A percentile compares a stretch with the other conserved stretches of the same genome.
These are phyloP conservation scores for Theileria annulata DNA, from an alignment of 169 alveolate species.

Conservation along the genomic window DNA sequence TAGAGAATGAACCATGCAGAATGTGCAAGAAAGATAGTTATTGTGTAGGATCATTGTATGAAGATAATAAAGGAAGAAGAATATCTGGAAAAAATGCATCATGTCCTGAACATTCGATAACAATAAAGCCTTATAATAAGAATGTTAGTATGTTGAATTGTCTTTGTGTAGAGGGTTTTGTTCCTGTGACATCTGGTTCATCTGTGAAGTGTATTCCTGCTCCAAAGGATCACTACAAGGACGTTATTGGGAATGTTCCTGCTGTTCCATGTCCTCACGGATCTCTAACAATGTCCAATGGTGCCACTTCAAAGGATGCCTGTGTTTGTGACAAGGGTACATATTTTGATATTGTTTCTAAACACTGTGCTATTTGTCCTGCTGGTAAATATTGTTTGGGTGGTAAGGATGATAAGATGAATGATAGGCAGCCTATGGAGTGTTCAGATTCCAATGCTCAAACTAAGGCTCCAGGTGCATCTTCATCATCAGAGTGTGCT, in stretches of 20 bases:
- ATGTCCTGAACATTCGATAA: conserved; percentile 73
- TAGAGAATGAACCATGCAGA: conserved; percentile 60
- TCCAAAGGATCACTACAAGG: conserved; percentile 56
- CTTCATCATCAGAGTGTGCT: conserved; percentile 66
- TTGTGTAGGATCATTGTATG: conserved; percentile 79
- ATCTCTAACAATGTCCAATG: conserved; percentile 69
- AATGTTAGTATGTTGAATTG: conserved; percentile 67
- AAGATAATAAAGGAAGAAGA: conserved; percentile 26
- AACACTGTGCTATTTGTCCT: conserved; percentile 71
- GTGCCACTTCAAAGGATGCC: conserved; percentile 62
- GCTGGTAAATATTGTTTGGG: conserved; percentile 77
- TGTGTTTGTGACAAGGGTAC: conserved; percentile 71
- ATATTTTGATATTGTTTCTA: conserved; percentile 34
- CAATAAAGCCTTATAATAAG: conserved; percentile 67
- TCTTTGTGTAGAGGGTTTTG: conserved; percentile 70
- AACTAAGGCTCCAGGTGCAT: conserved; percentile 74
- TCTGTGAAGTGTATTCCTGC: conserved; percentile 44
- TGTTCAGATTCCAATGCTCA: conserved; percentile 61
- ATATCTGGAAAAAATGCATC: conserved; percentile 67
- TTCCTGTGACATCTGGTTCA: conserved; percentile 11
- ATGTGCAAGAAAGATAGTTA: conserved; percentile 66
- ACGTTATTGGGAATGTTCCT: conserved; percentile 52
- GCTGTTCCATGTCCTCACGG: conserved; percentile 77
- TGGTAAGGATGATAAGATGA: conserved; percentile 56
- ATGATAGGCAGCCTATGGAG: conserved; percentile 35